These are phyloP conservation scores for Nemania serpens DNA, from an alignment of 2,329 filamentous ascomycete species.

Conservation along the genomic window DNA sequence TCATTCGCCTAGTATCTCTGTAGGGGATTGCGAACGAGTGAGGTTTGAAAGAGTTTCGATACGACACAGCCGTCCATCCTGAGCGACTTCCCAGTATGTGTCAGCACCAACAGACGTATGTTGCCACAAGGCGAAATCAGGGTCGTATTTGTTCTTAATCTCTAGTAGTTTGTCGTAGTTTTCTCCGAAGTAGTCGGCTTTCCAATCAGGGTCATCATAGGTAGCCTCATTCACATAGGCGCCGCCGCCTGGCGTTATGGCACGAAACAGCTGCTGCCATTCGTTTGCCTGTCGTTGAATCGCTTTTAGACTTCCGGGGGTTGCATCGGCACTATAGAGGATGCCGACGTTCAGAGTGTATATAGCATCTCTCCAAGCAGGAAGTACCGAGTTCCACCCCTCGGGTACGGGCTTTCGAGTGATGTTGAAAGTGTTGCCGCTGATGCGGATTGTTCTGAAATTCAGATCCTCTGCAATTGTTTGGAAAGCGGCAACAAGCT, in stretches of 20 bases:
- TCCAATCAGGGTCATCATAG: constrained; percentile 40
- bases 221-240: constrained; percentile 49
- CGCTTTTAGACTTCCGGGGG: not conserved
- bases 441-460: not conserved
- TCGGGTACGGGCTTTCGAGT: not conserved
- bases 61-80: not conserved
- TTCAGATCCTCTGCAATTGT: not conserved
- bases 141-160: not conserved
- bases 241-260: constrained; percentile 23
- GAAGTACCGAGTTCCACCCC: constrained; percentile 41
- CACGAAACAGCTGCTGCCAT: constrained; percentile 26
- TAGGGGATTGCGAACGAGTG: no score
- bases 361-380: constrained; percentile 36
- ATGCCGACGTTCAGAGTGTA: constrained; percentile 6
- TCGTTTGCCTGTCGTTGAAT: not conserved
- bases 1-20: no score
- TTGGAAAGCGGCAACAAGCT: not conserved
- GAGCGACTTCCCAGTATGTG: constrained; percentile 14
- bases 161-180: constrained; percentile 34
- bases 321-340: not conserved
- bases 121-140: not conserved
- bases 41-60: not conserved
- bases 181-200: constrained; percentile 40
- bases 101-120: constrained; percentile 3
- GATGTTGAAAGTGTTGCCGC: not conserved